Evolutionary conservation across 2,329 filamentous ascomycete genomes (phyloP).

Genomic region (Tolypocladium nubicola): DNA sequence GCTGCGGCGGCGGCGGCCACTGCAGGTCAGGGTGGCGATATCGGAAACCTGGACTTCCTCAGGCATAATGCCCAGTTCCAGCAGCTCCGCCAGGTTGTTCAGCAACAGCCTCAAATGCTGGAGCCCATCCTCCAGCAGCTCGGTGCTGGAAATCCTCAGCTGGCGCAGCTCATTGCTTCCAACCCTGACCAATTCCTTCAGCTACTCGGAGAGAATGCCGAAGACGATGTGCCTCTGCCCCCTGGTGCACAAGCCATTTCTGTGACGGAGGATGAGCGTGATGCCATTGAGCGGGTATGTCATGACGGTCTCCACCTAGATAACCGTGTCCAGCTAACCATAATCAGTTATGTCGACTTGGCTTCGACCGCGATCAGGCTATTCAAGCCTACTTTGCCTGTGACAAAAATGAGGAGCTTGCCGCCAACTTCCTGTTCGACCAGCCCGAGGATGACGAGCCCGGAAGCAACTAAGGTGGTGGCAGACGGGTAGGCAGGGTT

Average conservation of each 20-base stretch:
- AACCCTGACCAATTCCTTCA: constrained; percentile 91
- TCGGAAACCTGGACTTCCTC: constrained; percentile 83
- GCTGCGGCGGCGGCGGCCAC: constrained; percentile 39
- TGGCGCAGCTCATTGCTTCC: constrained; percentile 82
- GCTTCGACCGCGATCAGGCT: constrained; percentile 84
- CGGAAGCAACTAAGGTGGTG: constrained; percentile 27
- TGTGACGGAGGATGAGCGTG: constrained; percentile 91
- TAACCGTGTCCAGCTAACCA: background rate
- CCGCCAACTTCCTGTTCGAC: constrained; percentile 96
- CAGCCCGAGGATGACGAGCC: constrained; percentile 78
- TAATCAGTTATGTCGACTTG: constrained; percentile 72
- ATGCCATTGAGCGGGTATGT: constrained; percentile 85
- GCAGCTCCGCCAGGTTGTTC: constrained; percentile 91
- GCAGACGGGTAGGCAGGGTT: background rate
- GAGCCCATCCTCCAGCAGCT: constrained; percentile 97
- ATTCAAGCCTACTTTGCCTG: constrained; percentile 99
- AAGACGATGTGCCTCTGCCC: constrained; percentile 74
- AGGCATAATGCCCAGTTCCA: constrained; percentile 96
- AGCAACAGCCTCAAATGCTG: constrained; percentile 96
- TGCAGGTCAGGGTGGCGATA: constrained; percentile 38
- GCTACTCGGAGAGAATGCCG: constrained; percentile 77
- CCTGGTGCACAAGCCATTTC: constrained; percentile 82
- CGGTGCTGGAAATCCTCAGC: constrained; percentile 84
- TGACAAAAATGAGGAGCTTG: constrained; percentile 98
- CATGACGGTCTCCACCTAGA: background rate